These are phyloP conservation scores for Kazachstania kunashirensis DNA, from an alignment of 805 yeast species.

Conservation along the genomic window DNA sequence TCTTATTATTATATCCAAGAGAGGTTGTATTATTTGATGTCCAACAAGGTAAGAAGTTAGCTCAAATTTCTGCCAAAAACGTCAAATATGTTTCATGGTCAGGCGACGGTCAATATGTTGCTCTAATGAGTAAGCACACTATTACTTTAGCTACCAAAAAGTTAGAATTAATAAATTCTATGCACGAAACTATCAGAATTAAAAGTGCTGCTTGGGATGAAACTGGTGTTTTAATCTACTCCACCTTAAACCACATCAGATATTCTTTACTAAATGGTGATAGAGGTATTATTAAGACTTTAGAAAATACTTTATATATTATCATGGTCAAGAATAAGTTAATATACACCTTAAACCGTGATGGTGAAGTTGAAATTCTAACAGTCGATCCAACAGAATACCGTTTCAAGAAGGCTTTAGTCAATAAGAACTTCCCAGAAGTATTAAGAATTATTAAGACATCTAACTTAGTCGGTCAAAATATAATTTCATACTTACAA, in stretches of 20 bases:
- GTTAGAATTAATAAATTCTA: constrained; percentile 65
- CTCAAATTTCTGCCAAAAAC: constrained; percentile 59
- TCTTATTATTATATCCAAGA: constrained; percentile 62
- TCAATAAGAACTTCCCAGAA: constrained; percentile 82
- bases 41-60: constrained; percentile 75
- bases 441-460: constrained; percentile 79
- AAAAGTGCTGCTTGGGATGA: constrained; percentile 98
- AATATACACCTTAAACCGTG: constrained; percentile 75
- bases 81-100: constrained; percentile 90
- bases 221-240: constrained; percentile 78
- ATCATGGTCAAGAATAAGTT: constrained; percentile 58
- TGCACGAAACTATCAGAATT: constrained; percentile 94
- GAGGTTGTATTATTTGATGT: constrained; percentile 80
- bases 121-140: constrained; percentile 83
- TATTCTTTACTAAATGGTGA: constrained; percentile 91
- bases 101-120: constrained; percentile 74
- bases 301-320: constrained; percentile 80
- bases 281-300: constrained; percentile 84
- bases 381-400: constrained; percentile 93
- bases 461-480: constrained; percentile 93
- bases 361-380: constrained; percentile 71
- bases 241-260: constrained; percentile 92
- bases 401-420: constrained; percentile 87
- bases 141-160: constrained; percentile 78
- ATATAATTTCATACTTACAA: constrained; percentile 88